Base-by-base conservation (phyloP, 257 asterid genomes). In the Coffea eugenioides region DNA sequence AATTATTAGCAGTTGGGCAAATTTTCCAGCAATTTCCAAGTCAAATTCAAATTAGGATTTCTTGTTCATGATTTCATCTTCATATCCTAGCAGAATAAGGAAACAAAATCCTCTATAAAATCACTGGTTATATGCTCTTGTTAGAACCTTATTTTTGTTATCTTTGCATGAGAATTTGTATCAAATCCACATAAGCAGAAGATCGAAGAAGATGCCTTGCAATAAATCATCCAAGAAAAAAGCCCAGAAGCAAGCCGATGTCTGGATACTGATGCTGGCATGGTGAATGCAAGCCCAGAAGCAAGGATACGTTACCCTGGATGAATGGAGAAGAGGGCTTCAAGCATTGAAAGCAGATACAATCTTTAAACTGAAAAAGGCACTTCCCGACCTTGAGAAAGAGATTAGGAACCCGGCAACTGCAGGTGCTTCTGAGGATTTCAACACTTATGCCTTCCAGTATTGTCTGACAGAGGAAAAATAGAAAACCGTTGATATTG, bases 271-370 rank as follows among this genome's bases (percentile, higher is more conserved):
- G 88, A 87, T 94, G 92, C 97, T 94, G 82, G 98, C 98, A 70
- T 94, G 98, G 98, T 92, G 85, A 90, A 88, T 94, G 98, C 89
- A 86, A 87, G 96, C 98, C 81, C 95, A 92, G 87, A 94, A 84
- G 87, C 98, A 94, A 83, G 98, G 98, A 72, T 94, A 90, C 81
- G 92, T 94, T 79, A 88, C 91, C 54, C 87, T 83, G 92, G 97
- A 91, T 75, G 97, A 92, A 85, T 94, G 97, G 97, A 91, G 92
- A 81, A 89, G 83, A 82, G 98, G 97, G 74, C 89, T 92, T 83
- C 91, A 90, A 90, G 88, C 93, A 77, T 86, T 94, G 81, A 76
- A 85, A 82, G 94, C 89, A 48, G 97, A 92, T 79, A 86, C 96
- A 39, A 73, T 91, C 8, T 69, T 27, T 73, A 94, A 94, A 87